Base-by-base conservation (phyloP, 768 basidiomycete genomes). In the Tricholoma terreum region DNA sequence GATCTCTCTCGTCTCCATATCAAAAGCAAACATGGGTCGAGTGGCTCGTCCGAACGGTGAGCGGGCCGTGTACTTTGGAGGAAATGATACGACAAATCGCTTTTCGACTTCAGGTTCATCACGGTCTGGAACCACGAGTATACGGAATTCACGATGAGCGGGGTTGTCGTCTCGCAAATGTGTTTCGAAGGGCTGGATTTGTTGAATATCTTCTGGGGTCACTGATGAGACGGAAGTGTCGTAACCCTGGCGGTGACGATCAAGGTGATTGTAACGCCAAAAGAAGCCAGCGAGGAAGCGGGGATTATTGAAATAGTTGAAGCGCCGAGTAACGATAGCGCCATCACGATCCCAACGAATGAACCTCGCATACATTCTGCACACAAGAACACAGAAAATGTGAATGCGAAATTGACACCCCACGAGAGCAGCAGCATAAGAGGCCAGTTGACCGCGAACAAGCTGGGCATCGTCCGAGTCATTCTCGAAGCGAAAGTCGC, bases 301-400 rank as follows among this genome's bases (percentile, higher is more conserved):
- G 10, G 64, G 40, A 3, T 62, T 10, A 3, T 52, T n/a, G 10
- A 34, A 27, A 63, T 66, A 71, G 35, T 69, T 48, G 55, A 76
- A 63, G 7, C 38, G 7, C 4, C 49, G 19, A 11, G 68, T 61
- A 11, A 74, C 71, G 11, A 71, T 52, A 2, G 65, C 65, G 6
- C 71, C 74, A 15, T 63, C 50, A 4, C 69, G 70, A 58, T 77
- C 77, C 70, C 70, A 76, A 40, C 67, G 65, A 19, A 76, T 56
- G 38, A 77, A 65, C 2, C 73, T 61, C 1, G 67, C 69, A 36
- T 36, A 35, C 4, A 61, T 31, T 5, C 63, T 63, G 50, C 55
- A 65, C 15, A 77, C 57, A 30, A 67, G 51, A 10, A 73, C 27
- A 1, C 65, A 65, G 59, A 77, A 76, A 1, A 68, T 53, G 19